Percentiles rank a stretch among this genome's conserved stretches.
Evolutionary conservation across 2,329 filamentous ascomycete species (phyloP).

Genomic region (Ceratocystis cubensis): DNA sequence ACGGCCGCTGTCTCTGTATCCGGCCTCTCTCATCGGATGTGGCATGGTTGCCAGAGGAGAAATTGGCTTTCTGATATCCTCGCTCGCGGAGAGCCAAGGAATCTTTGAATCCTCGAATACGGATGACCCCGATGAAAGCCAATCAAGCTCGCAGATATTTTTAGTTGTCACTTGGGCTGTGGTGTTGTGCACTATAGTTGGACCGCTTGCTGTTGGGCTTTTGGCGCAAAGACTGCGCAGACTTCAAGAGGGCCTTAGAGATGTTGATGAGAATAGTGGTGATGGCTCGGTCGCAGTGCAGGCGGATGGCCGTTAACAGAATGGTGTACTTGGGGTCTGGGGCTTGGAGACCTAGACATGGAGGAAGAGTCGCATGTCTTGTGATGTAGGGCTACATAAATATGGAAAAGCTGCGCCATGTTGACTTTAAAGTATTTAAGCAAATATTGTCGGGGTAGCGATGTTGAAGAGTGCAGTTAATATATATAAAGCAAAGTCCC

Average conservation of each 20-base stretch:
- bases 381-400: too few relatives aligned
- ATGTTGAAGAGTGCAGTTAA: neutral
- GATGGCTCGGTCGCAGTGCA: neutral
- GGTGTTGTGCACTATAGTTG: slow-evolving; percentile 41
- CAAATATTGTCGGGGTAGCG: too few relatives aligned
- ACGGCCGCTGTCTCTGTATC: slow-evolving; percentile 49
- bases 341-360: neutral
- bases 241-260: neutral
- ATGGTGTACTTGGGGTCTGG: slow-evolving; percentile 9
- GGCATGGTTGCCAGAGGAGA: slow-evolving; percentile 61
- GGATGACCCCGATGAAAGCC: neutral
- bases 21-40: slow-evolving; percentile 50
- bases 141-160: slow-evolving; percentile 34
- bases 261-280: neutral
- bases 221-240: slow-evolving; percentile 32
- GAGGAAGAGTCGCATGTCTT: neutral
- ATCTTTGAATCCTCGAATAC: slow-evolving; percentile 28
- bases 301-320: neutral
- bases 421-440: too few relatives aligned
- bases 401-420: too few relatives aligned
- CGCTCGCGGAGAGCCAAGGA: slow-evolving; percentile 46
- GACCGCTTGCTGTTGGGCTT: slow-evolving; percentile 38
- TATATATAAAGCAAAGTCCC: neutral
- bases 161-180: slow-evolving; percentile 45
- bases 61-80: slow-evolving; percentile 65